Base-by-base conservation (phyloP, 345 rosid species). In the Dipteronia dyeriana region DNA sequence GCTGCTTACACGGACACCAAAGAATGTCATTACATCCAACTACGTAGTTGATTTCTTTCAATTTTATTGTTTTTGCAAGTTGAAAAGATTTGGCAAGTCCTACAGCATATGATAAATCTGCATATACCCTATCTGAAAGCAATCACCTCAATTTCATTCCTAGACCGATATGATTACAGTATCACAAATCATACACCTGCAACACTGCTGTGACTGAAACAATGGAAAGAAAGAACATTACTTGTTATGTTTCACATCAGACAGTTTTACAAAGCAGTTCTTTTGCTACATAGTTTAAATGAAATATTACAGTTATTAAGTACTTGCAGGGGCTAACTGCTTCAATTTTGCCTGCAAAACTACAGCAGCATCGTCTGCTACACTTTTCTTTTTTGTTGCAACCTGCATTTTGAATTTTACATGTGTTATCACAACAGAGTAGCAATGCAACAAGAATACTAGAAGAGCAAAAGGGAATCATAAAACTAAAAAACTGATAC, bases 361-460 rank as follows among this genome's bases (percentile, higher is more conserved):
- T 68, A 83, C 89, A 25, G 90, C 90, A 22, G 94, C 97, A 84
- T 96, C 99, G 80, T 94, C 97, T 61, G 97, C 92, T 54, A 92
- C 74, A 14, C 71, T 88, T 87, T 92, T 94, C 98, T 96, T 96
- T 76, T 92, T 92, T 2, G 97, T 80, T 22, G 97, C 95, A 70
- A 96, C 93, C 99, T 96, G 89, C 85, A 76, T 74, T 76, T 45
- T 78, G 49, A 8, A 76, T 49, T 78, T 76, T 45, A 75, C 29
- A 31, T 47, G 16, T 23, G 71, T 56, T 62, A 80, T 39, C 3
- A n/a, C 26, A 38, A 5, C 23, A 54, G 8, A 64, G 1, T 23
- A 41, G 23, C 11, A 62, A 66, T 23, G 75, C 38, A 62, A 61
- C 22, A 56, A 49, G 14, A 23, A 53, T 10, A 56, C 3, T 26